Evolutionary conservation across 768 basidiomycete species (phyloP).

Genomic region (Fomitopsis pulvina): DNA sequence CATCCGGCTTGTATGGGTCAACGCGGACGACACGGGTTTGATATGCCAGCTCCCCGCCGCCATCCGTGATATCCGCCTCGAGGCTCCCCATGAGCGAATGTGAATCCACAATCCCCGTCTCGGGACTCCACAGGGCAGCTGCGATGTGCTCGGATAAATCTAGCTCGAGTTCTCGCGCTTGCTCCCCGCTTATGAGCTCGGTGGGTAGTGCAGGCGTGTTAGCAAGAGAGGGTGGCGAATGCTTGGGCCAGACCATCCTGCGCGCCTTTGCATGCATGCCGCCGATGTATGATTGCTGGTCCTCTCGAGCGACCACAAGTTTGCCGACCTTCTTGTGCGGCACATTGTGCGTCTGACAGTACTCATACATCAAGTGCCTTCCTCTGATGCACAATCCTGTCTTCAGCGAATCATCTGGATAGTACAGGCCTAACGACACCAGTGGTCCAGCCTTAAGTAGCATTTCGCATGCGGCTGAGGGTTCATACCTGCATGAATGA

Average conservation of each 20-base stretch:
- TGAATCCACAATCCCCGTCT: constrained; percentile 88
- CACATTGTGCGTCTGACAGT: constrained; percentile 57
- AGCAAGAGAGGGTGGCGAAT: constrained; percentile 24
- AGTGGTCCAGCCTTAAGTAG: neutral
- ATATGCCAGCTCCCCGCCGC: constrained; percentile 63
- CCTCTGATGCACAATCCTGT: constrained; percentile 83
- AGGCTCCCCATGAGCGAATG: constrained; percentile 79
- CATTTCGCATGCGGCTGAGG: too few relatives aligned
- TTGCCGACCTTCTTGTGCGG: constrained; percentile 76
- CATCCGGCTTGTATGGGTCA: constrained; percentile 46
- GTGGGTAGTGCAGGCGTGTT: constrained; percentile 47
- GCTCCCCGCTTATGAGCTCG: constrained; percentile 56
- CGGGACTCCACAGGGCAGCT: constrained; percentile 73
- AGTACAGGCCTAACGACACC: constrained; percentile 65
- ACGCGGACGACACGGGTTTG: constrained; percentile 82
- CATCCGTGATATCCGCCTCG: constrained; percentile 75
- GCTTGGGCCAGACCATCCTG: constrained; percentile 43
- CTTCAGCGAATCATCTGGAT: constrained; percentile 78
- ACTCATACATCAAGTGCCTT: constrained; percentile 74
- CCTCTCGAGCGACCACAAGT: constrained; percentile 73
- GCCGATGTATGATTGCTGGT: constrained; percentile 67
- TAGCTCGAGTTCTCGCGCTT: constrained; percentile 75
- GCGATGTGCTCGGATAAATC: constrained; percentile 66
- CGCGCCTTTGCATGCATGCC: constrained; percentile 58
- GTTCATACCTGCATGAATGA: constrained; percentile 76